phyloP scores from a whole-genome alignment of 345 rosid species.

The Arabis hirsuta region DNA sequence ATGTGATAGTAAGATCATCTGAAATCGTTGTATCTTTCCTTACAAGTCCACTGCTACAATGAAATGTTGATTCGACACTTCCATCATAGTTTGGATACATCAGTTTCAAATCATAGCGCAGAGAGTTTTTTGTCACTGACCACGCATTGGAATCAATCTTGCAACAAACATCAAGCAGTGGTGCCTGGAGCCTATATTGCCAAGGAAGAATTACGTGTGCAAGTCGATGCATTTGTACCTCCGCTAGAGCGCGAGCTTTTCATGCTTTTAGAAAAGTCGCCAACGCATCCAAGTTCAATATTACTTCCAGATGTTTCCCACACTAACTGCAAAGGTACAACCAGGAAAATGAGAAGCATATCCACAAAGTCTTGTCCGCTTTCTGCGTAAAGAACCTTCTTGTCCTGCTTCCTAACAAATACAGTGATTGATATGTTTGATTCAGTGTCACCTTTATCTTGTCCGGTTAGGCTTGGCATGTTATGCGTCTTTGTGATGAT shows the following conservation, averaged over 20 bases:
- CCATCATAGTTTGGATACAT: conserved; percentile 9
- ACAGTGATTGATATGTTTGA: conserved; percentile 4
- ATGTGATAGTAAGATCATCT: conserved; percentile 17
- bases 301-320: neutral
- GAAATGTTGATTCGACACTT: neutral
- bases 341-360: conserved; percentile 19
- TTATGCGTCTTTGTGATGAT: conserved; percentile 7
- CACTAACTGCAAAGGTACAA: conserved; percentile 6
- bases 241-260: neutral
- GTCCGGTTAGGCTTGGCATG: neutral
- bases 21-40: conserved; percentile 9
- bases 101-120: neutral
- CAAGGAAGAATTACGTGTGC: neutral
- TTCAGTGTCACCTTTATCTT: neutral
- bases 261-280: conserved; percentile 18
- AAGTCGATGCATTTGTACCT: neutral
- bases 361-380: conserved; percentile 26
- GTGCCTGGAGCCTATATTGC: neutral
- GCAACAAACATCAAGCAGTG: conserved; percentile 8
- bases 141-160: neutral
- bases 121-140: neutral
- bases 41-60: conserved; percentile 10
- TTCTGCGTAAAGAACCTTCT: conserved; percentile 19
- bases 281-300: conserved; percentile 1
- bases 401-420: conserved; percentile 17